phyloP scores from a whole-genome alignment of 2,329 filamentous ascomycete species.

The Ophiostoma montium region DNA sequence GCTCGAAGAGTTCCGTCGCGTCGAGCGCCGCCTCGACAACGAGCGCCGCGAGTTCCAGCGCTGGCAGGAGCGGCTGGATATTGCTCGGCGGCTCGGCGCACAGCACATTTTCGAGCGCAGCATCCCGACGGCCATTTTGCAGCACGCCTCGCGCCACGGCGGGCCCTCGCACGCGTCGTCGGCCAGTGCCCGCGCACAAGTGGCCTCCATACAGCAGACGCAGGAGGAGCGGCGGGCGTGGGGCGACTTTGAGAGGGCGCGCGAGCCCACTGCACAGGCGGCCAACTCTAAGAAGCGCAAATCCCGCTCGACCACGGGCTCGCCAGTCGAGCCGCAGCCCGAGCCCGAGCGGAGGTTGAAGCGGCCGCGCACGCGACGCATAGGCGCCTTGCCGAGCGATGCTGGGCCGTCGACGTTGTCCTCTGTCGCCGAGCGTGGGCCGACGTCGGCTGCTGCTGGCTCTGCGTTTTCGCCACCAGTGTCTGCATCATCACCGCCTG shows the following conservation, averaged over 20 bases:
- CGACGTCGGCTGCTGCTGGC: not conserved
- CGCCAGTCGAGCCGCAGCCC: conserved; percentile 51
- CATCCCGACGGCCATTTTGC: conserved; percentile 42
- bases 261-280: conserved; percentile 40
- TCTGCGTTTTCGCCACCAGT: not conserved
- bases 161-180: not conserved
- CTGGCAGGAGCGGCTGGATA: conserved; percentile 73
- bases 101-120: conserved; percentile 55
- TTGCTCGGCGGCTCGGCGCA: conserved; percentile 68
- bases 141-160: conserved; percentile 38
- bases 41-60: conserved; percentile 46
- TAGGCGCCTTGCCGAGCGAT: conserved; percentile 36
- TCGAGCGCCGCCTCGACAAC: conserved; percentile 38
- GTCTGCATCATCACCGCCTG: not conserved
- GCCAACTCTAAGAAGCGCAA: conserved; percentile 59
- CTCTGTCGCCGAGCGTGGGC: conserved; percentile 8
- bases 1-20: conserved; percentile 37
- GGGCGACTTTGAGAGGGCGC: conserved; percentile 79
- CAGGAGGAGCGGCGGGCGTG: conserved; percentile 72
- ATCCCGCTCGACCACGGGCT: conserved; percentile 52
- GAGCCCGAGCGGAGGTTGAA: conserved; percentile 76
- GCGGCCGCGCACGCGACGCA: conserved; percentile 64
- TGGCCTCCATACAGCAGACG: conserved; percentile 51
- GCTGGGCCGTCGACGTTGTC: conserved; percentile 23
- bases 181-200: conserved; percentile 22